These are phyloP conservation scores for Aspergillus proliferans DNA, from an alignment of 2,329 filamentous ascomycete species.

Conservation along the genomic window DNA sequence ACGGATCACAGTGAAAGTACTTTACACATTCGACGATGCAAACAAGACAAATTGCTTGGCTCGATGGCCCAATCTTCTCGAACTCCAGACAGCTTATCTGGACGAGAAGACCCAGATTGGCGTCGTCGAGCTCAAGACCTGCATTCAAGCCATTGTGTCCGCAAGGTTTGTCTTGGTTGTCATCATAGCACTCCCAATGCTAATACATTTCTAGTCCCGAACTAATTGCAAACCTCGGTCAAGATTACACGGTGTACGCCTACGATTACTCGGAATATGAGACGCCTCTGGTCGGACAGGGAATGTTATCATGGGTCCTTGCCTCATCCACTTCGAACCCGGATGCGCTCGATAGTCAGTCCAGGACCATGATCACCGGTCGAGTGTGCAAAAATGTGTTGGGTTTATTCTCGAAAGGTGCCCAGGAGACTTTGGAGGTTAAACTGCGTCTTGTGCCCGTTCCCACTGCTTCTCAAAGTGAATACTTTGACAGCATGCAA, in stretches of 20 bases:
- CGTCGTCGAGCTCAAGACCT: conserved; percentile 78
- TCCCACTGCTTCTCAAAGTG: conserved; percentile 55
- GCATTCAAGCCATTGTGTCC: conserved; percentile 71
- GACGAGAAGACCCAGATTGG: conserved; percentile 79
- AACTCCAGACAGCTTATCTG: conserved; percentile 72
- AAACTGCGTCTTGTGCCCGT: conserved; percentile 80
- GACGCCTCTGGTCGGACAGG: conserved; percentile 86
- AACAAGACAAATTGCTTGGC: conserved; percentile 85
- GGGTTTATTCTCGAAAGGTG: conserved; percentile 73
- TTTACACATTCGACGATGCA: conserved; percentile 91
- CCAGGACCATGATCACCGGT: conserved; percentile 69
- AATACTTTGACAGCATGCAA: conserved; percentile 57
- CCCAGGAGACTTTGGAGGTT: conserved; percentile 84
- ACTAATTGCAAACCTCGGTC: conserved; percentile 63
- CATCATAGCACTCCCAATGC: conserved; percentile 2
- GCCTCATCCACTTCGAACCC: conserved; percentile 53
- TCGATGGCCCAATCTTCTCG: conserved; percentile 70
- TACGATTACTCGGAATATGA: conserved; percentile 96
- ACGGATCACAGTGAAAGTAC: conserved; percentile 69
- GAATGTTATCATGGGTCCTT: conserved; percentile 83
- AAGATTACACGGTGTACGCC: conserved; percentile 94
- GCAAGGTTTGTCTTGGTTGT: conserved; percentile 44
- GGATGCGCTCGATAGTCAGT: conserved; percentile 52
- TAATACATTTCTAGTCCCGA: conserved; percentile 62
- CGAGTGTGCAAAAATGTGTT: conserved; percentile 81